phyloP scores from a whole-genome alignment of 2,329 filamentous ascomycete genomes.

The Rhinocladiella mackenziei region DNA sequence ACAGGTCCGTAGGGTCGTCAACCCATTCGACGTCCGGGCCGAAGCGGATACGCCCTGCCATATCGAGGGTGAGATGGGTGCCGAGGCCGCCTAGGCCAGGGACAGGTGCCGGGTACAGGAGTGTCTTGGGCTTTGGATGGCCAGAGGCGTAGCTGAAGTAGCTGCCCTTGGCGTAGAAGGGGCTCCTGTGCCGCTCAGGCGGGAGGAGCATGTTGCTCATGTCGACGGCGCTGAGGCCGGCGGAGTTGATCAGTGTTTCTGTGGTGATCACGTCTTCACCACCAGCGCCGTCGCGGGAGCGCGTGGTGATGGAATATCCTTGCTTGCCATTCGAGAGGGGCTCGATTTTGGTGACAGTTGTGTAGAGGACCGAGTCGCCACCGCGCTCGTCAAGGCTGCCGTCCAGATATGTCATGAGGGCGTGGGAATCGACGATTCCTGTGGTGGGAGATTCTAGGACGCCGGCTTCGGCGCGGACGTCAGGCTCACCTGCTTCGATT shows the following conservation, averaged over 20 bases:
- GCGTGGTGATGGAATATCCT: conserved; percentile 63
- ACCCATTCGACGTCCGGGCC: conserved; percentile 97
- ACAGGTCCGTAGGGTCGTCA: conserved; percentile 65
- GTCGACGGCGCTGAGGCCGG: conserved; percentile 70
- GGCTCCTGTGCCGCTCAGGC: conserved; percentile 49
- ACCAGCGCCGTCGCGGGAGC: conserved; percentile 32
- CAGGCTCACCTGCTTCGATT: conserved; percentile 64
- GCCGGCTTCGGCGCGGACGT: conserved; percentile 66
- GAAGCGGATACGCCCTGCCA: conserved; percentile 79
- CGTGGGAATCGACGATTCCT: conserved; percentile 85
- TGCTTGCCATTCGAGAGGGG: conserved; percentile 48
- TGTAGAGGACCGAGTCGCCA: conserved; percentile 68
- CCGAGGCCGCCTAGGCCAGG: conserved; percentile 84
- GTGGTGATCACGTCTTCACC: conserved; percentile 58
- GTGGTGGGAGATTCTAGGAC: conserved; percentile 81
- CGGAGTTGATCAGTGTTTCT: conserved; percentile 77
- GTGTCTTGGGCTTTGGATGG: conserved; percentile 61
- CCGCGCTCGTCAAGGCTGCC: conserved; percentile 73
- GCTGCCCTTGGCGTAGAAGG: conserved; percentile 88
- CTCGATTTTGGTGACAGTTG: conserved; percentile 59
- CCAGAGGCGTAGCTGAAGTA: conserved; percentile 81
- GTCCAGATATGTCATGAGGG: conserved; percentile 74
- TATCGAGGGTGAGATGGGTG: conserved; percentile 88
- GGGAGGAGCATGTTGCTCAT: conserved; percentile 81
- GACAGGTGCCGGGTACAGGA: conserved; percentile 83